Base-by-base conservation (phyloP, 345 rosid genomes). In the Adansonia digitata region DNA sequence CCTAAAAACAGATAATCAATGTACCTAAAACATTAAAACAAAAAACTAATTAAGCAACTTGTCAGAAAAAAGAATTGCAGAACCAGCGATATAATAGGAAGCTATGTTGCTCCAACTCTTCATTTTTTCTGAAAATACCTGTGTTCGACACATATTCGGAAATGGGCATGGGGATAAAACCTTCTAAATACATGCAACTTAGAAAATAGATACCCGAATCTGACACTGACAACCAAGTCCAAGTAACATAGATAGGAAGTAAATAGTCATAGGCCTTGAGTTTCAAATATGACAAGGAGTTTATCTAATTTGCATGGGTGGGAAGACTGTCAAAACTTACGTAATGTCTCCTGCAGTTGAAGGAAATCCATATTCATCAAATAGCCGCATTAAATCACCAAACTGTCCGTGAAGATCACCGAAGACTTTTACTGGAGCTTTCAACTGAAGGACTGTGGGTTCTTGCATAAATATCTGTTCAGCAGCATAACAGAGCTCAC, bases 371-470 rank as follows among this genome's bases (percentile, higher is more conserved):
- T 95, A 95, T 81, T 95, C 99, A 85, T 89, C 98, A 81, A 95
- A 95, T 24, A 93, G 81, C 77, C 98, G 87, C 99, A 95, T 95
- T 67, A 95, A 82, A 78, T 95, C 99, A 49, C 99, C 99, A 80
- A 93, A 95, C 80, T 95, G 98, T 22, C 99, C 99, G 46, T 95
- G 99, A 78, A 95, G 97, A 77, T 95, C 99, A 18, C 98, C 99
- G 67, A 95, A 93, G 63, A 95, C 93, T 86, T 95, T 95, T 63
- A 91, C 79, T 15, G 99, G 99, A 75, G 98, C 99, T 85, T 83
- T 95, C 78, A 95, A 86, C 86, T 93, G 97, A 79, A 95, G 99
- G 81, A 95, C 98, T 6, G 99, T 88, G 68, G 94, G 87, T 77
- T 95, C 99, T 24, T 93, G 96, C 98, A 93, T 95, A 82, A 95